A percentile compares a stretch with the other conserved stretches of the same genome.
These are phyloP conservation scores for Pedinophyceae sp. DNA, from an alignment of 139 green algal species.

Conservation along the genomic window DNA sequence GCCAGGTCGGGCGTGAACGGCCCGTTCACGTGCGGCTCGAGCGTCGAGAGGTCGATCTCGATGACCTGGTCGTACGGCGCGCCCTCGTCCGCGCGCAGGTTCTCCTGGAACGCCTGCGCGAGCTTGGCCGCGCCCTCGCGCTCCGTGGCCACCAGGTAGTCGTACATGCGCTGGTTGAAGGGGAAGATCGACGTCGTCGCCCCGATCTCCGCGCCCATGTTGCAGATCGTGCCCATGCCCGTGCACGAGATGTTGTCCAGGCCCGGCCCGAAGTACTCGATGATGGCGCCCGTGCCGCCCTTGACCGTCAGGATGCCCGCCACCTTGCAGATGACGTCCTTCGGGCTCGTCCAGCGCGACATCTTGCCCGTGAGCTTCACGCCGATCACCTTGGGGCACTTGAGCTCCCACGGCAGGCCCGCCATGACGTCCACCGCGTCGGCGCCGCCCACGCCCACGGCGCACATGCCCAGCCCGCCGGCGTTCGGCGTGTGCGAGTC, in stretches of 20 bases:
- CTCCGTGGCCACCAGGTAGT: slow-evolving; percentile 77
- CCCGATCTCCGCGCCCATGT: slow-evolving; percentile 94
- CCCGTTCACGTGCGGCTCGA: slow-evolving; percentile 90
- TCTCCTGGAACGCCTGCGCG: slow-evolving; percentile 58
- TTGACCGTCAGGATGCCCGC: slow-evolving; percentile 89
- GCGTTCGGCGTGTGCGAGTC: slow-evolving; percentile 91
- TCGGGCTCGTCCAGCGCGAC: slow-evolving; percentile 73
- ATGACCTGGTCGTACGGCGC: slow-evolving; percentile 83
- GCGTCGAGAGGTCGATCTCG: slow-evolving; percentile 77
- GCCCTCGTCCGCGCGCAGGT: slow-evolving; percentile 56
- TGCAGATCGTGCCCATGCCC: slow-evolving; percentile 92
- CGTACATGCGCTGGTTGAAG: slow-evolving; percentile 76
- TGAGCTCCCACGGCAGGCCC: slow-evolving; percentile 91
- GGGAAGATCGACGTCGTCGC: slow-evolving; percentile 92
- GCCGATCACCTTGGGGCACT: slow-evolving; percentile 76
- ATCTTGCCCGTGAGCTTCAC: slow-evolving; percentile 80
- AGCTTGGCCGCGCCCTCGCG: slow-evolving; percentile 43
- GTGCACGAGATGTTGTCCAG: slow-evolving; percentile 82
- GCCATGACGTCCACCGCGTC: slow-evolving; percentile 96
- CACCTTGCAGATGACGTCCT: slow-evolving; percentile 92
- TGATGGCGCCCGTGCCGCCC: slow-evolving; percentile 82
- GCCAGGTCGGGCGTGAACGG: slow-evolving; percentile 88
- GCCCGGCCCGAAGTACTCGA: slow-evolving; percentile 86
- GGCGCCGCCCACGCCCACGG: slow-evolving; percentile 76
- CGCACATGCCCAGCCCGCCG: slow-evolving; percentile 74